Evolutionary conservation across 1,284 basidiomycete species (phyloP).

Genomic region (Ganoderma lingzhi): DNA sequence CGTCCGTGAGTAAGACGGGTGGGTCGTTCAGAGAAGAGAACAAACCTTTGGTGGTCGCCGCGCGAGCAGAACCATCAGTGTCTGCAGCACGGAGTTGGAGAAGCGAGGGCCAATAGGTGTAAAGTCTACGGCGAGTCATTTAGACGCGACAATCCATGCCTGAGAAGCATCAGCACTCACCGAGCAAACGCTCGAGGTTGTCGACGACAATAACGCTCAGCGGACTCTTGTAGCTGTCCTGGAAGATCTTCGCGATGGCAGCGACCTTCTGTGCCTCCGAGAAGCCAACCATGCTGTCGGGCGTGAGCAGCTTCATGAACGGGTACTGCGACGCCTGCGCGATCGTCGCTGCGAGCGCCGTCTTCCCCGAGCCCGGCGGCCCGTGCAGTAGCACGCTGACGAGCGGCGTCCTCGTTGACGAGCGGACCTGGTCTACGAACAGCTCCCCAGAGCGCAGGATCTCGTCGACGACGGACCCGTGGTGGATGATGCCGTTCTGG

Average conservation of each 20-base stretch:
- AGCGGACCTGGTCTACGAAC: constrained; percentile 95
- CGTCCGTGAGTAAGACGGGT: constrained; percentile 22
- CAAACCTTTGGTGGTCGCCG: constrained; percentile 92
- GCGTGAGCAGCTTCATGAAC: constrained; percentile 98
- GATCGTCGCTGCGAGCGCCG: constrained; percentile 94
- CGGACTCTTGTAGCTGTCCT: constrained; percentile 97
- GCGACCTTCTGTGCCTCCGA: constrained; percentile 92
- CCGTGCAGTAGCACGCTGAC: constrained; percentile 94
- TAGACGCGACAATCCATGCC: neutral
- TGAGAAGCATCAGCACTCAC: constrained; percentile 51
- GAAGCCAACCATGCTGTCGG: constrained; percentile 97
- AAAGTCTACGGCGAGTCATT: constrained; percentile 71
- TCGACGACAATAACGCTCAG: constrained; percentile 98
- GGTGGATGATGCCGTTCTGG: constrained; percentile 98
- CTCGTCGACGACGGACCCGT: constrained; percentile 78
- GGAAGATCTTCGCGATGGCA: constrained; percentile 93
- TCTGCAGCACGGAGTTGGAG: constrained; percentile 94
- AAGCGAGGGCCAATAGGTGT: constrained; percentile 98
- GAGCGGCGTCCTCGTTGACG: constrained; percentile 89
- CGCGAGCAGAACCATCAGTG: constrained; percentile 89
- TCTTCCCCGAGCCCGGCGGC: constrained; percentile 93
- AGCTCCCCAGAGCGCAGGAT: constrained; percentile 91
- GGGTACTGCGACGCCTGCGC: constrained; percentile 94
- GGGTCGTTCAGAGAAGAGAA: neutral
- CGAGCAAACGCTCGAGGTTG: constrained; percentile 88